phyloP scores from a whole-genome alignment of 768 basidiomycete species.

The Boletus subcaerulescens region DNA sequence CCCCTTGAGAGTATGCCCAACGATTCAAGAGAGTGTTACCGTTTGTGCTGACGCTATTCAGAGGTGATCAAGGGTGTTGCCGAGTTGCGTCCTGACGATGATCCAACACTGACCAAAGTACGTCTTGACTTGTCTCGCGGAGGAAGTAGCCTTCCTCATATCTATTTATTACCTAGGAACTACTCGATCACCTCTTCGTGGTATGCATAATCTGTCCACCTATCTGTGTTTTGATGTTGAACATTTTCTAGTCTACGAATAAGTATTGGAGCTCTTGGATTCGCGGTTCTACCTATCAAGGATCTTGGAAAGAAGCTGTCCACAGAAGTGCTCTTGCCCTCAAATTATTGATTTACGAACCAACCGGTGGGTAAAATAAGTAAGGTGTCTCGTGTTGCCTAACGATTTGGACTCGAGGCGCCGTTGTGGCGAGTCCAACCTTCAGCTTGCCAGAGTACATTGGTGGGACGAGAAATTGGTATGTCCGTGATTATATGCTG shows the following conservation, averaged over 20 bases:
- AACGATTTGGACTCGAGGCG: constrained; percentile 45
- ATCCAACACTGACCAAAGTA: constrained; percentile 72
- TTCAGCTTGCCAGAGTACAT: constrained; percentile 93
- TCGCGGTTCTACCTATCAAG: constrained; percentile 81
- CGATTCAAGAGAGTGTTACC: neutral
- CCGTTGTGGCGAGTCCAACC: constrained; percentile 92
- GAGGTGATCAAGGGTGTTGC: constrained; percentile 45
- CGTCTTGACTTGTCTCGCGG: constrained; percentile 1
- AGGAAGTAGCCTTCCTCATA: neutral
- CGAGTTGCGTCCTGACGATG: constrained; percentile 51
- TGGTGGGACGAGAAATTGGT: constrained; percentile 89
- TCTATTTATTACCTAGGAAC: constrained; percentile 37
- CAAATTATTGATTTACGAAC: constrained; percentile 91
- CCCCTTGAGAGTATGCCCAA: constrained; percentile 39
- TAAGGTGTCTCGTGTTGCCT: neutral
- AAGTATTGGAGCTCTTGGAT: constrained; percentile 90
- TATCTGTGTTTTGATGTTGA: neutral
- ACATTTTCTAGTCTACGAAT: constrained; percentile 55
- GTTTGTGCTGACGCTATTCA: constrained; percentile 17
- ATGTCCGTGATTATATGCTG: constrained; percentile 14
- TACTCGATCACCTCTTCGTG: constrained; percentile 54
- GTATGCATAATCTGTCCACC: constrained; percentile 33
- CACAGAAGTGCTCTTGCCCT: constrained; percentile 90
- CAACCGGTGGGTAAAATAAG: constrained; percentile 53
- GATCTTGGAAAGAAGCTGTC: constrained; percentile 95